These are phyloP conservation scores for Theileria parva DNA, from an alignment of 169 alveolate species.

Conservation along the genomic window DNA sequence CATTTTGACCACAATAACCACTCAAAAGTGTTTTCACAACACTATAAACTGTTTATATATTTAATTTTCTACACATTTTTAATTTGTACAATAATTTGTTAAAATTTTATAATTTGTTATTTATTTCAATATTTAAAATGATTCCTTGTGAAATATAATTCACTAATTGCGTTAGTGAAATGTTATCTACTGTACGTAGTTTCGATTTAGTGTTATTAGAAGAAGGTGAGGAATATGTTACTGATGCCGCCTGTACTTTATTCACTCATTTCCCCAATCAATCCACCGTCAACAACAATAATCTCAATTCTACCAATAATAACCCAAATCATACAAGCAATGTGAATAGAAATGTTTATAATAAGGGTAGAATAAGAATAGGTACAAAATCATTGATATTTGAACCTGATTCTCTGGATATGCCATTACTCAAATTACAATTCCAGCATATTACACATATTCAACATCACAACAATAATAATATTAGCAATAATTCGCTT, in stretches of 20 bases:
- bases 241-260: slow-evolving; percentile 62
- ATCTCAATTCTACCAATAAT: slow-evolving; percentile 28
- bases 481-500: background rate
- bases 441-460: slow-evolving; percentile 51
- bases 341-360: background rate
- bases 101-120: too few species aligned
- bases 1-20: background rate
- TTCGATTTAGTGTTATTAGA: slow-evolving; percentile 77
- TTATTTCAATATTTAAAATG: background rate
- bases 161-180: background rate
- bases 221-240: slow-evolving; percentile 79
- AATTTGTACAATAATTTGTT: background rate
- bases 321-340: background rate
- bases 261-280: slow-evolving; percentile 55
- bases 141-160: background rate
- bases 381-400: slow-evolving; percentile 81
- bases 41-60: too few species aligned
- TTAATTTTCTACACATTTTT: background rate
- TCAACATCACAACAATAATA: slow-evolving; percentile 6
- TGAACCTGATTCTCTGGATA: slow-evolving; percentile 77
- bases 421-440: slow-evolving; percentile 71
- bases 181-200: slow-evolving; percentile 68
- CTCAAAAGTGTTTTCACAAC: background rate
- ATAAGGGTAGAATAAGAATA: slow-evolving; percentile 78
- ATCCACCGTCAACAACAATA: background rate